Evolutionary conservation across 208 protist genomes (phyloP).

Genomic region (Leptomonas pyrrhocoris): DNA sequence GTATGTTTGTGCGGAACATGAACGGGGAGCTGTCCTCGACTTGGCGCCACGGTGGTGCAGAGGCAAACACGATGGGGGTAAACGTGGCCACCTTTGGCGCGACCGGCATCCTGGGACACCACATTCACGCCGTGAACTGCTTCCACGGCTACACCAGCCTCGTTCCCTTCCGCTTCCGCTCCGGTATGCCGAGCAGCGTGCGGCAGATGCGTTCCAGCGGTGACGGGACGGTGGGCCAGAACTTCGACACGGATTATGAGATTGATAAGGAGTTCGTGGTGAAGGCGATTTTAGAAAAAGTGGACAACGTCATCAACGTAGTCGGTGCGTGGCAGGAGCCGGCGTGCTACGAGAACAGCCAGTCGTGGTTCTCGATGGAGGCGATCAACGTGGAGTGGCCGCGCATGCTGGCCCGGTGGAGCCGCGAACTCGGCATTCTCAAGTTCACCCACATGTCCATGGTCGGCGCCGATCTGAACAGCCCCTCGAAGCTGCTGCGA

Average conservation of each 20-base stretch:
- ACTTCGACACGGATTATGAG: slow-evolving; percentile 90
- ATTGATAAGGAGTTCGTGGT: slow-evolving; percentile 93
- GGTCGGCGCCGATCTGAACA: slow-evolving; percentile 88
- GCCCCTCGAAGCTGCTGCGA: slow-evolving; percentile 82
- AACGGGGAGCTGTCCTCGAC: slow-evolving; percentile 86
- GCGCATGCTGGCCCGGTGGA: slow-evolving; percentile 89
- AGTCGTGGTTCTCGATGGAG: slow-evolving; percentile 93
- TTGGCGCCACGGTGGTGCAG: slow-evolving; percentile 77
- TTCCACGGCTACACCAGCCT: slow-evolving; percentile 89
- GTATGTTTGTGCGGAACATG: slow-evolving; percentile 86
- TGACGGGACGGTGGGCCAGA: slow-evolving; percentile 88
- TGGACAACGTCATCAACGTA: slow-evolving; percentile 78
- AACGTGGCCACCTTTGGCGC: slow-evolving; percentile 87
- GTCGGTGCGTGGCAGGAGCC: slow-evolving; percentile 91
- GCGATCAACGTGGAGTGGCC: slow-evolving; percentile 92
- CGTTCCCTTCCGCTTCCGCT: slow-evolving; percentile 86
- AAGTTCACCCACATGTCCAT: slow-evolving; percentile 90
- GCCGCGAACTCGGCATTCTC: slow-evolving; percentile 85
- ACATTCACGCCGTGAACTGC: slow-evolving; percentile 73
- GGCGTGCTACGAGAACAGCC: slow-evolving; percentile 84
- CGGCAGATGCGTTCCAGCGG: slow-evolving; percentile 72
- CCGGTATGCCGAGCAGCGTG: slow-evolving; percentile 77
- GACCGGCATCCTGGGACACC: slow-evolving; percentile 81
- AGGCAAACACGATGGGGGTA: slow-evolving; percentile 84
- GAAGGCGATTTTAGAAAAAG: slow-evolving; percentile 89